Evolutionary conservation across 2,329 filamentous ascomycete species (phyloP), one percentile per base, ranked within the genome.

Genomic region (Sclerotinia spermophila): DNA sequence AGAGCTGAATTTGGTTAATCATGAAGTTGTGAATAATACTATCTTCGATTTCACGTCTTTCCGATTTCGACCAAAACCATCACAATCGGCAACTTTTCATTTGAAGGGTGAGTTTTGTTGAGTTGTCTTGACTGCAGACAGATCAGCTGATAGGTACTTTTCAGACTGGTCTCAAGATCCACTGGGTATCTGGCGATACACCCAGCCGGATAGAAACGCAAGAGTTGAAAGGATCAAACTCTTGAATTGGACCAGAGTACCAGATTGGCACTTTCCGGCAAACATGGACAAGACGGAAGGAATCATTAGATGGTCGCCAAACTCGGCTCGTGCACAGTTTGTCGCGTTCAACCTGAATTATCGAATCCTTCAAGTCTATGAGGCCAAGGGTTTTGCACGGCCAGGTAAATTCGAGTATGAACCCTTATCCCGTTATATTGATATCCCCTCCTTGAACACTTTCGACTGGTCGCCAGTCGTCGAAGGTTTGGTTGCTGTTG

Each of bases 401-500:
- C 82, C 82, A 27, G 85, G 86, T 0, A 81, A 79, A 0, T 90
- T 90, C 74, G 86, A 90, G 74, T 88, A 85, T 76, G 81, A 83
- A 65, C 86, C 84, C 75, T 79, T 87, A 30, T 85, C 85, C 30
- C 86, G 86, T 65, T 87, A 90, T 75, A 86, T 89, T 77, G 87
- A 90, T 42, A 86, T 89, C 59, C 88, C 88, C 53, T 85, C 86
- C 6, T 82, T 90, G 71, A 90, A 86, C 58, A 88, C 88, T 7
- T 90, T 89, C 77, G 88, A 90, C 80, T 90, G 88, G 88, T 90
- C 88, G 19, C 86, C 88, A 38, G 83, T 83, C 42, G 82, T 86
- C n/a, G 82, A 84, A 44, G 88, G 89, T 67, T 83, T 94, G 13
- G 86, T 96, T 55, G 92, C 91, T 33, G 86, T 96, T 40, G 93